Evolutionary conservation across 495 filamentous ascomycete species (phyloP).

Genomic region (Hypoxylon lienhwacheense): DNA sequence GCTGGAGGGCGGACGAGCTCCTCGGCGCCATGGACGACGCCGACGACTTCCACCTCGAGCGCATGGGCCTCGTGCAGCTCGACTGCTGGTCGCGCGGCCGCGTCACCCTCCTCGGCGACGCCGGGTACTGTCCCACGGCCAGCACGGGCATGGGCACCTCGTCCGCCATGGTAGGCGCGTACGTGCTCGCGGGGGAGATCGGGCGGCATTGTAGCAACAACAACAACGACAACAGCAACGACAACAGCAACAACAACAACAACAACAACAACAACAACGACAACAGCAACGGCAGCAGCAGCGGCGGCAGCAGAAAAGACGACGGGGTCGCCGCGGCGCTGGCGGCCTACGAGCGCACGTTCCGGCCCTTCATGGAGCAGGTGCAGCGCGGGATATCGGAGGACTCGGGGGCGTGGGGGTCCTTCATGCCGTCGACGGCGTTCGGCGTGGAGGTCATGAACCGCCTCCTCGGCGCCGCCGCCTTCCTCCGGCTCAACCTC

Average conservation of each 20-base stretch:
- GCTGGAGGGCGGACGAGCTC: slow-evolving; percentile 48
- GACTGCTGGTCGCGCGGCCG: slow-evolving; percentile 45
- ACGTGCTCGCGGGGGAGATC: slow-evolving; percentile 58
- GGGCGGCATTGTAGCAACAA: slow-evolving; percentile 33
- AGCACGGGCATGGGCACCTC: slow-evolving; percentile 56
- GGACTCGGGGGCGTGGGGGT: slow-evolving; percentile 7
- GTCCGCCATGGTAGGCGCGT: slow-evolving; percentile 51
- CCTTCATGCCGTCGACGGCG: slow-evolving; percentile 34
- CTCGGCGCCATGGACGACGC: slow-evolving; percentile 44
- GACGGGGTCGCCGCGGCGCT: slow-evolving; percentile 35
- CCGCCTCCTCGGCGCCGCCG: slow-evolving; percentile 36
- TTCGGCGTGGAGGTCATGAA: slow-evolving; percentile 39
- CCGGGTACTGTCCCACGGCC: slow-evolving; percentile 52
- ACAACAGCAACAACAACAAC: too few relatives aligned
- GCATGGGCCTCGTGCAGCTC: slow-evolving; percentile 49
- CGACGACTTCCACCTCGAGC: slow-evolving; percentile 53
- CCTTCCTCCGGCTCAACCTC: slow-evolving; percentile 43
- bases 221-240: too few relatives aligned
- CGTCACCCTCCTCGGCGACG: slow-evolving; percentile 54
- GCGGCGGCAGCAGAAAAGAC: background rate
- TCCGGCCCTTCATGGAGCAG: slow-evolving; percentile 49
- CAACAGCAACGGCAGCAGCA: too few relatives aligned
- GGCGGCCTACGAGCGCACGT: slow-evolving; percentile 44
- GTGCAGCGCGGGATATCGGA: slow-evolving; percentile 40
- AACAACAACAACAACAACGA: too few relatives aligned